Evolutionary conservation across 108 stramenopile species (phyloP).

Genomic region (Nitzschia sp.): DNA sequence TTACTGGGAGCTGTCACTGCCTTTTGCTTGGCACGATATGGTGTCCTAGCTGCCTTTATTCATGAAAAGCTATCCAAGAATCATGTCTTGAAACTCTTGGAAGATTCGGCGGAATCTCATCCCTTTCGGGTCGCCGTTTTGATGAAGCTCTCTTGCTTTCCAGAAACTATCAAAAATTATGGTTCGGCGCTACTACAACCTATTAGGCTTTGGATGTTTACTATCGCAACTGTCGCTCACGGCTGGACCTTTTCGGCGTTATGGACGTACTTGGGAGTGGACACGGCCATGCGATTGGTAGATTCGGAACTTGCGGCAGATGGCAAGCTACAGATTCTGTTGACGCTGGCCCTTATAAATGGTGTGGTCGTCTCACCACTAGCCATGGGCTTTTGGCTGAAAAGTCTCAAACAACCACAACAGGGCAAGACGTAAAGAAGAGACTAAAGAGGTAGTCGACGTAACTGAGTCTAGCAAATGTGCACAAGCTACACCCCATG

Average conservation of each 20-base stretch:
- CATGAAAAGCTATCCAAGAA: conserved; percentile 47
- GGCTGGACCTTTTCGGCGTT: conserved; percentile 70
- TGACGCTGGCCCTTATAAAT: conserved; percentile 29
- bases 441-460: too few relatives aligned
- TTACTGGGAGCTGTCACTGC: conserved; percentile 65
- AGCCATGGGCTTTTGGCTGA: conserved; percentile 47
- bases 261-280: conserved; percentile 75
- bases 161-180: conserved; percentile 83
- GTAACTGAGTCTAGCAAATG: too few relatives aligned
- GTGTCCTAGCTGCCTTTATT: conserved; percentile 39
- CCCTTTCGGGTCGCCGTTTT: conserved; percentile 60
- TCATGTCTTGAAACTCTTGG: conserved; percentile 51
- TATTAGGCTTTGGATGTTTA: conserved; percentile 39
- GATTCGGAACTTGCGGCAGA: conserved; percentile 16
- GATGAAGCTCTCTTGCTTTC: conserved; percentile 67
- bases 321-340: conserved; percentile 20
- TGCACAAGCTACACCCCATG: too few relatives aligned
- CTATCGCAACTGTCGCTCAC: conserved; percentile 52
- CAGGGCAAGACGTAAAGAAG: too few relatives aligned
- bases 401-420: conserved; percentile 21
- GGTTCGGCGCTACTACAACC: conserved; percentile 40
- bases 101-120: conserved; percentile 21
- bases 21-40: conserved; percentile 56
- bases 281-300: conserved; percentile 49
- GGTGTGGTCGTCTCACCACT: conserved; percentile 47